Conservation (phyloP, 2,329 filamentous ascomycete species). For the Alternaria conjuncta region DNA sequence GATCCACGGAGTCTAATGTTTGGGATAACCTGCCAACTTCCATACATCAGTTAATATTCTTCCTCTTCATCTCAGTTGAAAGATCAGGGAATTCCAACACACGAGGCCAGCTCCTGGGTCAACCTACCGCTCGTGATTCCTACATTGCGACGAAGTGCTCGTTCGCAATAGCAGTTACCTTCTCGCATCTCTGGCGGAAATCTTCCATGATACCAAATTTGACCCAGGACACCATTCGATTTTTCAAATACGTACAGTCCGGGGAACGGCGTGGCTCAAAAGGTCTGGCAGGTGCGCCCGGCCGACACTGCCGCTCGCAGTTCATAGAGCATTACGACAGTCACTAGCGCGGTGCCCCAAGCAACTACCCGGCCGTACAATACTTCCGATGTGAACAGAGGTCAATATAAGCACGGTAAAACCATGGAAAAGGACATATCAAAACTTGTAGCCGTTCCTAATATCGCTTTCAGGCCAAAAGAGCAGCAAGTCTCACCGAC, state of each 20-base stretch:
- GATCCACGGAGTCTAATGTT: neutral
- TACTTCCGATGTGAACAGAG: neutral
- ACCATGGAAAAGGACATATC: neutral
- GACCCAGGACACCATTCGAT: rapidly evolving
- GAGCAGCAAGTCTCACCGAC: neutral
- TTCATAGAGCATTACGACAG: neutral
- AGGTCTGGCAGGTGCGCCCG: neutral
- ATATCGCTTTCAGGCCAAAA: neutral
- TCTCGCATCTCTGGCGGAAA: neutral
- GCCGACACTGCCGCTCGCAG: neutral
- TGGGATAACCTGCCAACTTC: neutral
- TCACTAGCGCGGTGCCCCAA: neutral
- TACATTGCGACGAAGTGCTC: neutral
- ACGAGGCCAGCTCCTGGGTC: neutral
- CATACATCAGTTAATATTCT: neutral
- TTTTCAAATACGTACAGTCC: neutral
- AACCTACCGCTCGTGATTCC: neutral
- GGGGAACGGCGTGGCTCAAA: neutral
- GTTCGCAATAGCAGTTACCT: neutral
- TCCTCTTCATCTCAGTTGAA: rapidly evolving
- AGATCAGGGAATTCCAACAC: rapidly evolving
- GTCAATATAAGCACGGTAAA: neutral
- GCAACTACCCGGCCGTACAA: no score
- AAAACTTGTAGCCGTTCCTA: conserved; percentile 11
- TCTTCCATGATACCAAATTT: rapidly evolving